Evolutionary conservation across 768 basidiomycete species (phyloP).

Genomic region (Phylloporus rhodoxanthus): DNA sequence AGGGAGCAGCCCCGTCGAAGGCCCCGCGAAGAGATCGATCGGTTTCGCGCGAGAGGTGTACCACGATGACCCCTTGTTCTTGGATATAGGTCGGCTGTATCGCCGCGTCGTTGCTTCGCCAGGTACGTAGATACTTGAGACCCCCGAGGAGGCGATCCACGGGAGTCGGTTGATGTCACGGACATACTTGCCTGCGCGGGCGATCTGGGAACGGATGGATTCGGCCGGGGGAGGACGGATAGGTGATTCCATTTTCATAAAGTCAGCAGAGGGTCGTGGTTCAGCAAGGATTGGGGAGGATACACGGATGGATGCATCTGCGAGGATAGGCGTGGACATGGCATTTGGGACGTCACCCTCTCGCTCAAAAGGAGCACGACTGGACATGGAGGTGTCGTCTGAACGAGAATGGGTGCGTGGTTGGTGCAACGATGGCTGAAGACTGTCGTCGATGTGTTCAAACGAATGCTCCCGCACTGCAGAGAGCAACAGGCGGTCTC

Average conservation of each 20-base stretch:
- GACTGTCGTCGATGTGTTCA: constrained; percentile 15
- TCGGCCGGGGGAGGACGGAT: constrained; percentile 36
- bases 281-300: constrained; percentile 38
- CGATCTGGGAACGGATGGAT: constrained; percentile 33
- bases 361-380: constrained; percentile 20
- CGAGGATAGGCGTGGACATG: constrained; percentile 28
- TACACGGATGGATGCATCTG: constrained; percentile 19
- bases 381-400: constrained; percentile 19
- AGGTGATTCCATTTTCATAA: constrained; percentile 44
- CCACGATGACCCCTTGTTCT: constrained; percentile 26
- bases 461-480: constrained; percentile 21
- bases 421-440: constrained; percentile 9
- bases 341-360: constrained; percentile 22
- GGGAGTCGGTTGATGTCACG: constrained; percentile 38
- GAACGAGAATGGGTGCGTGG: constrained; percentile 19
- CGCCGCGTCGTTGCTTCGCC: constrained; percentile 29
- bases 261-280: constrained; percentile 40
- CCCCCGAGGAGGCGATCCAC: constrained; percentile 42
- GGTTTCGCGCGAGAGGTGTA: constrained; percentile 25
- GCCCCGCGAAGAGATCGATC: constrained; percentile 29
- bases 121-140: constrained; percentile 45
- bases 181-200: constrained; percentile 33
- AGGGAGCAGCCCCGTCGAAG: constrained; percentile 28
- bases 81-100: constrained; percentile 25
- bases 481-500: constrained; percentile 23